Evolutionary conservation across 345 rosid species (phyloP).

Genomic region (Bretschneidera sinensis): DNA sequence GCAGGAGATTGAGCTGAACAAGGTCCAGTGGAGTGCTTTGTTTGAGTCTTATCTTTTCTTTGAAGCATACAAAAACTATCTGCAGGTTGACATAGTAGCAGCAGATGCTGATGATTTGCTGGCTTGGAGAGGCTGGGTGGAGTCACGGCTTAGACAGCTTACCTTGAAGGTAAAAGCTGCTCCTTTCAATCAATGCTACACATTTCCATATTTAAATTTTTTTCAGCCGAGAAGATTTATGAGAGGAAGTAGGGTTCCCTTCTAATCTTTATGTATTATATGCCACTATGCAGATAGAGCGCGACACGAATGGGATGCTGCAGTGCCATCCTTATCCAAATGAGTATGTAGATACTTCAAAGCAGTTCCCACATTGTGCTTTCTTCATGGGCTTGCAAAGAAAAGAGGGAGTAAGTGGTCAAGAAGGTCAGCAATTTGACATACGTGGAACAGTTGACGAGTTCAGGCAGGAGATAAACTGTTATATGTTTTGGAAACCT

Average conservation of each 20-base stretch:
- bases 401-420: constrained; percentile 55
- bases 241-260: no score
- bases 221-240: no score
- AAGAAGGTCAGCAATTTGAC: constrained; percentile 75
- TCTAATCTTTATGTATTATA: no score
- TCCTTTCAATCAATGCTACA: constrained; percentile 2
- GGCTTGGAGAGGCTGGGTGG: constrained; percentile 83
- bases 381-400: constrained; percentile 77
- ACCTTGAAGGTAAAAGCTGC: constrained; percentile 46
- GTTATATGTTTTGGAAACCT: constrained; percentile 64
- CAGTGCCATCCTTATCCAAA: constrained; percentile 74
- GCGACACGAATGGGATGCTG: constrained; percentile 68
- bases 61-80: constrained; percentile 67
- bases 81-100: constrained; percentile 63
- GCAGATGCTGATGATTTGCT: constrained; percentile 52
- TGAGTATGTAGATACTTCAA: constrained; percentile 49
- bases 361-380: constrained; percentile 55
- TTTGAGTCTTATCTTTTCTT: constrained; percentile 65
- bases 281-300: constrained; percentile 54
- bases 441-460: constrained; percentile 62
- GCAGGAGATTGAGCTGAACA: constrained; percentile 63
- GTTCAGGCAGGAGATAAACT: constrained; percentile 52
- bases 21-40: constrained; percentile 54
- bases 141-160: constrained; percentile 68
- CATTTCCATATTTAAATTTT: no score